Conservation (phyloP, 495 filamentous ascomycete species). For the Penicillium taxi region DNA sequence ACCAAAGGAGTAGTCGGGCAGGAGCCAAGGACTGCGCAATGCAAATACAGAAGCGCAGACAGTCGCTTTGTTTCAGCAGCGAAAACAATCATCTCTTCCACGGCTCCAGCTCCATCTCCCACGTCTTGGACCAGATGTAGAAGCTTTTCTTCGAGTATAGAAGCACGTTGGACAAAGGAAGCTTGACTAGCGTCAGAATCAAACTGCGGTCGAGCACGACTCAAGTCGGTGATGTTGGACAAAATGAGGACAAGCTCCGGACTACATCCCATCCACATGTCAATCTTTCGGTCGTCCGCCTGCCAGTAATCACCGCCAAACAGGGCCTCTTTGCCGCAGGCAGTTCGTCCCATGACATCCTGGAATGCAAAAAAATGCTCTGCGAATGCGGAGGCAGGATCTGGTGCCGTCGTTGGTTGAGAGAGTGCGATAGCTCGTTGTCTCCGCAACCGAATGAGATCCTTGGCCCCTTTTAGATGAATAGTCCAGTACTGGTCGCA, state of each 20-base stretch:
- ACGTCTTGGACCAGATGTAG: conserved; percentile 30
- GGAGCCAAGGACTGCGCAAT: conserved; percentile 35
- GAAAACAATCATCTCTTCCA: conserved; percentile 24
- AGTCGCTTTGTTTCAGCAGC: conserved; percentile 38
- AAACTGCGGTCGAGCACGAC: conserved; percentile 24
- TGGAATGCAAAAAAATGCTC: conserved; percentile 43
- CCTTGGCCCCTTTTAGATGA: conserved; percentile 38
- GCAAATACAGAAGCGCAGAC: conserved; percentile 34
- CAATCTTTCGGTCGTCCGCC: conserved; percentile 28
- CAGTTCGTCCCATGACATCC: conserved; percentile 42
- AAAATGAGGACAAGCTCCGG: conserved; percentile 35
- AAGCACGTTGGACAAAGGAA: conserved; percentile 23
- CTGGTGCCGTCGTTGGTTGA: conserved; percentile 4
- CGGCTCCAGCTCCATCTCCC: conserved; percentile 20
- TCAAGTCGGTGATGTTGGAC: conserved; percentile 37
- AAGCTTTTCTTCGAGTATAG: conserved; percentile 24
- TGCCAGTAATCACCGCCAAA: conserved; percentile 40
- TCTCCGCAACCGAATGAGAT: conserved; percentile 32
- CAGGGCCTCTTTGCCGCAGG: conserved; percentile 32
- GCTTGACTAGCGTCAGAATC: conserved; percentile 16
- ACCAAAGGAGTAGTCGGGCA: conserved; percentile 32
- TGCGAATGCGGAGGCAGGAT: conserved; percentile 30
- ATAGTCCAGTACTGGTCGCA: conserved; percentile 40
- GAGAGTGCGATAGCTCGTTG: conserved; percentile 16
- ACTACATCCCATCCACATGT: conserved; percentile 42